These are phyloP conservation scores for Leccinum broughii DNA, from an alignment of 768 basidiomycete genomes.

Conservation along the genomic window DNA sequence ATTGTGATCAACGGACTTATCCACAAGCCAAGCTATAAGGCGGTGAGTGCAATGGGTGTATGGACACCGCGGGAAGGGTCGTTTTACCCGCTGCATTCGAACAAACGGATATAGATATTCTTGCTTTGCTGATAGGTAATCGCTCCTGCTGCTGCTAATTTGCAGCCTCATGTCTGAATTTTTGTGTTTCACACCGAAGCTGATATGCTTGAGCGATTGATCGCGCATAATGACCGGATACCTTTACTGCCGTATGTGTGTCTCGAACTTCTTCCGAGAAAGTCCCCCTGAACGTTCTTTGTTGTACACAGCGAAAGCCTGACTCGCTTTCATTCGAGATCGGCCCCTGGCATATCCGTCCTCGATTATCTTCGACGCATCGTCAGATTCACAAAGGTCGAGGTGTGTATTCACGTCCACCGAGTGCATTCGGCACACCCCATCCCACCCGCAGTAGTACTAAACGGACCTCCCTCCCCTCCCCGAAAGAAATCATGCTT, in stretches of 20 bases:
- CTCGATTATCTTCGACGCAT: constrained; percentile 94
- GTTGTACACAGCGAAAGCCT: constrained; percentile 66
- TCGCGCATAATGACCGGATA: constrained; percentile 95
- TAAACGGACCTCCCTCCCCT: constrained; percentile 4
- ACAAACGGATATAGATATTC: constrained; percentile 76
- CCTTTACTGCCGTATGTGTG: constrained; percentile 70
- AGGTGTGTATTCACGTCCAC: constrained; percentile 51
- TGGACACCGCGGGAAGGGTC: constrained; percentile 74
- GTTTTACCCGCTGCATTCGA: constrained; percentile 83
- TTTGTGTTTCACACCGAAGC: constrained; percentile 47
- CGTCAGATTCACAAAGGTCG: constrained; percentile 92
- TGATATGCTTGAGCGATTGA: constrained; percentile 95
- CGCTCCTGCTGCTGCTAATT: constrained; percentile 24
- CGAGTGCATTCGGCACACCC: neutral
- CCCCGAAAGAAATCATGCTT: constrained; percentile 67
- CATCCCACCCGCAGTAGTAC: neutral
- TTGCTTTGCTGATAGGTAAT: constrained; percentile 87
- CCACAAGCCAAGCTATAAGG: constrained; percentile 30
- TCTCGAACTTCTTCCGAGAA: constrained; percentile 7
- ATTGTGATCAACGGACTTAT: neutral
- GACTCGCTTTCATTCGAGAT: constrained; percentile 95
- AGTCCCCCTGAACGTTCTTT: constrained; percentile 25
- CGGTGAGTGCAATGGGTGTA: constrained; percentile 70
- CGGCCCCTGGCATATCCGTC: constrained; percentile 83
- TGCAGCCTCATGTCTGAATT: constrained; percentile 19